Evolutionary conservation across 495 filamentous ascomycete genomes (phyloP).

Genomic region (Lineolata rhizophorae): DNA sequence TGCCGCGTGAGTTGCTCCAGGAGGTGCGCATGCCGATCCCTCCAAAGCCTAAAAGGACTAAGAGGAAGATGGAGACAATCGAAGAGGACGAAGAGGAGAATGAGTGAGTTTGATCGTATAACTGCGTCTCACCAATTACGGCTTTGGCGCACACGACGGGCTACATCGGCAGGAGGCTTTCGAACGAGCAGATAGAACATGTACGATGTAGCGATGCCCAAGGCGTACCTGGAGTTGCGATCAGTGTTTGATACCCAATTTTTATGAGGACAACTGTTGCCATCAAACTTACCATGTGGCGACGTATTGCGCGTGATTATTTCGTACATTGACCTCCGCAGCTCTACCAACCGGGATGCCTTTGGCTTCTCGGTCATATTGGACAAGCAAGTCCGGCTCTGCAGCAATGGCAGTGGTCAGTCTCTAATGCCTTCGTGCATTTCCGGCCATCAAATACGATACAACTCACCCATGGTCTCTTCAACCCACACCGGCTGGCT

Average conservation of each 20-base stretch:
- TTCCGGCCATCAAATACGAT: not conserved
- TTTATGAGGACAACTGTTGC: not conserved
- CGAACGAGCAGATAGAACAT: slow-evolving; percentile 91
- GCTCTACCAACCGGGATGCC: slow-evolving; percentile 88
- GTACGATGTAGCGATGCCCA: slow-evolving; percentile 65
- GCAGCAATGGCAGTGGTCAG: too few relatives aligned
- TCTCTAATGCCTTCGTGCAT: slow-evolving; percentile 7
- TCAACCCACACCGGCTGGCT: slow-evolving; percentile 89
- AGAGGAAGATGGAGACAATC: slow-evolving; percentile 19
- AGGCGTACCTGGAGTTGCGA: slow-evolving; percentile 54
- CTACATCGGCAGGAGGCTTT: slow-evolving; percentile 53
- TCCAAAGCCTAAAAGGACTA: slow-evolving; percentile 14
- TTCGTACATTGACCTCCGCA: slow-evolving; percentile 79
- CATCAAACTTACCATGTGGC: slow-evolving; percentile 69
- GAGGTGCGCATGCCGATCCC: slow-evolving; percentile 53
- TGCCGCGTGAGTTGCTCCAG: slow-evolving; percentile 66
- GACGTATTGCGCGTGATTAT: slow-evolving; percentile 95
- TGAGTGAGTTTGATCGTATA: not conserved
- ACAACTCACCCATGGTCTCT: slow-evolving; percentile 61
- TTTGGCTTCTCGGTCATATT: slow-evolving; percentile 45
- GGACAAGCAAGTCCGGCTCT: slow-evolving; percentile 58
- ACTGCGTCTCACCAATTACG: slow-evolving; percentile 43
- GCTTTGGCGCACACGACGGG: slow-evolving; percentile 57
- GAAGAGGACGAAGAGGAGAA: slow-evolving; percentile 8
- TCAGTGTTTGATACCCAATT: slow-evolving; percentile 3